phyloP scores from a whole-genome alignment of 169 alveolate species.

The Eimeria necatrix region DNA sequence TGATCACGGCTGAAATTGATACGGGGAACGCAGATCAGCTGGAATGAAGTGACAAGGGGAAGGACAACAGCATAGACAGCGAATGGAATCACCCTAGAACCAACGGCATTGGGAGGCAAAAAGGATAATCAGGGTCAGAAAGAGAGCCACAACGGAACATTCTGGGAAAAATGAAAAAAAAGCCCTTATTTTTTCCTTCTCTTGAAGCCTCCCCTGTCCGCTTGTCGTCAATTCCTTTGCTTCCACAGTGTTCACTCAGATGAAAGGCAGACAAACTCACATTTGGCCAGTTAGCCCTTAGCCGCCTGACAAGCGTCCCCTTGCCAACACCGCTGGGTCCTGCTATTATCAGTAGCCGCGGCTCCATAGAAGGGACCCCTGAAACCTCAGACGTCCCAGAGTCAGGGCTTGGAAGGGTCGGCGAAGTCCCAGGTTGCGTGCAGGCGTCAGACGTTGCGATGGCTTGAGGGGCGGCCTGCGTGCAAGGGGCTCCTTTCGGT shows the following conservation, averaged over 20 bases:
- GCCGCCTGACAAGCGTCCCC: constrained; percentile 85
- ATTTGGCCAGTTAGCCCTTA: constrained; percentile 83
- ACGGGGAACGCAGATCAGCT: too few species aligned
- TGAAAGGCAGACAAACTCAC: not conserved
- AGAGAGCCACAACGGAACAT: not conserved
- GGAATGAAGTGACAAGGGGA: too few species aligned
- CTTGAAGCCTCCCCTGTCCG: too few species aligned
- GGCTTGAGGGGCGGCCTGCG: not conserved
- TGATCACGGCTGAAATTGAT: too few species aligned
- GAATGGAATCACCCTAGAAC: too few species aligned
- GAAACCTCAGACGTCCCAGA: not conserved
- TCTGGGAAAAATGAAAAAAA: not conserved
- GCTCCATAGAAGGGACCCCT: not conserved
- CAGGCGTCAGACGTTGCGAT: not conserved
- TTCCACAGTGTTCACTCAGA: too few species aligned
- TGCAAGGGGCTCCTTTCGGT: too few species aligned
- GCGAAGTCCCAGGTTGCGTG: not conserved
- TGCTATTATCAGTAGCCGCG: constrained; percentile 82
- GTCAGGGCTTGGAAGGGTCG: not conserved
- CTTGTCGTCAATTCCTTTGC: too few species aligned
- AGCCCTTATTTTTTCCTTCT: too few species aligned
- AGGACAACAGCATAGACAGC: too few species aligned
- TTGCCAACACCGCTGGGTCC: constrained; percentile 92
- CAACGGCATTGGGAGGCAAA: not conserved
- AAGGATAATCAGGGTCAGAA: not conserved